A percentile compares a stretch with the other conserved stretches of the same genome.
Conservation (phyloP, 345 rosid species). For the Jatropha curcas region DNA sequence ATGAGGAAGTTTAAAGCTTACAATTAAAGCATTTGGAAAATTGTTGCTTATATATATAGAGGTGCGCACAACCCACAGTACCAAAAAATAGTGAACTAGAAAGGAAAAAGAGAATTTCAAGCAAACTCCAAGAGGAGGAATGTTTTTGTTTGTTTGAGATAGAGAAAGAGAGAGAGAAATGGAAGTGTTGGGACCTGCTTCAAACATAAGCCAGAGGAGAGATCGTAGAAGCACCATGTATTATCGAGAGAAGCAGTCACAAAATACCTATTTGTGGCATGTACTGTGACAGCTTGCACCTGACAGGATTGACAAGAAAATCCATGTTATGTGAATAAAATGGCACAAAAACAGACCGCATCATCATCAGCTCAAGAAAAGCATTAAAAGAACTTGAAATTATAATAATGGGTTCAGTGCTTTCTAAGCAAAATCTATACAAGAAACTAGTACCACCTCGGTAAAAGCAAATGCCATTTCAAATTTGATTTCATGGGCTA, state of each 20-base stretch:
- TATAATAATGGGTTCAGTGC: background rate
- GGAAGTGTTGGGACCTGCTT: constrained; percentile 59
- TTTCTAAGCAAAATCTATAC: background rate
- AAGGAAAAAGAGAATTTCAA: background rate
- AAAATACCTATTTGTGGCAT: constrained; percentile 91
- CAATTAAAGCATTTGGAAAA: background rate
- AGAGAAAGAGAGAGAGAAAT: background rate
- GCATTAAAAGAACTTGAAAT: background rate
- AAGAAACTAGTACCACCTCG: background rate
- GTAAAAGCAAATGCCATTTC: background rate
- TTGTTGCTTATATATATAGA: background rate
- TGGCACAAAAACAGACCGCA: background rate
- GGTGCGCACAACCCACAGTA: background rate
- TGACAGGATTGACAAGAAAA: constrained; percentile 31
- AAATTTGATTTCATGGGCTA: background rate
- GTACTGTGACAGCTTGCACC: constrained; percentile 98
- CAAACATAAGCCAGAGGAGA: constrained; percentile 83
- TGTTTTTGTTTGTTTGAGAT: background rate
- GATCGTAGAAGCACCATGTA: constrained; percentile 96
- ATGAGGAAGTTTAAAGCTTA: background rate
- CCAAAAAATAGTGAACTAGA: background rate
- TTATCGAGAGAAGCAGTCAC: constrained; percentile 93
- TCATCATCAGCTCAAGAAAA: constrained; percentile 1
- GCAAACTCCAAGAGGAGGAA: background rate
- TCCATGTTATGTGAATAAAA: background rate